These are phyloP conservation scores for Monotropa hypopitys DNA, from an alignment of 179 eudicot genomes.

Conservation along the genomic window DNA sequence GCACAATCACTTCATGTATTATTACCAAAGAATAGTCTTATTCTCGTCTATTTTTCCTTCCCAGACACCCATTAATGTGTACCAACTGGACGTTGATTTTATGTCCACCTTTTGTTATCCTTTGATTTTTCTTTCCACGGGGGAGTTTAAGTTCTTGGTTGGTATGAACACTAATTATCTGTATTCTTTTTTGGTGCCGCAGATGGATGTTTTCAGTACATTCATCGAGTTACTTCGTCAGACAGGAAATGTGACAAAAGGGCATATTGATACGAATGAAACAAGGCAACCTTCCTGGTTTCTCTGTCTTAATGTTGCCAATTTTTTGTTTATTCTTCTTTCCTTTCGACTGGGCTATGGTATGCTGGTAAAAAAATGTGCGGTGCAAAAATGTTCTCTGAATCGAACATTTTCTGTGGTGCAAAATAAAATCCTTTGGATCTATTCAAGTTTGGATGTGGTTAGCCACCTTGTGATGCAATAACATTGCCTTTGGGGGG, in stretches of 20 bases:
- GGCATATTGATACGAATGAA: slow-evolving; percentile 64
- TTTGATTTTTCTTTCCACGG: background rate
- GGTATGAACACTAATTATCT: background rate
- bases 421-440: background rate
- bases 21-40: too few species aligned
- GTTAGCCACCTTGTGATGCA: background rate
- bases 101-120: background rate
- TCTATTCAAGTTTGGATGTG: too few species aligned
- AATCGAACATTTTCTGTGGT: background rate
- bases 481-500: background rate
- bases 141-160: background rate
- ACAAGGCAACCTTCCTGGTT: slow-evolving; percentile 43
- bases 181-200: slow-evolving; percentile 16
- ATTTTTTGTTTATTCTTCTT: background rate
- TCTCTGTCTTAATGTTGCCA: background rate
- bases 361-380: background rate
- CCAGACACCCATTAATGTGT: too few species aligned
- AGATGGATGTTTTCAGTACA: slow-evolving; percentile 95
- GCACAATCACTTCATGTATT: too few species aligned
- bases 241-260: slow-evolving; percentile 87
- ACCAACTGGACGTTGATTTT: too few species aligned
- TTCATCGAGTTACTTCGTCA: slow-evolving; percentile 92
- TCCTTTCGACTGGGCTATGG: background rate
- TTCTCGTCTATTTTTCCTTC: too few species aligned
- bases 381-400: background rate